Percentiles rank a stretch among this genome's conserved stretches.
These are phyloP conservation scores for Malus fusca DNA, from an alignment of 306 rosid genomes.

Conservation along the genomic window DNA sequence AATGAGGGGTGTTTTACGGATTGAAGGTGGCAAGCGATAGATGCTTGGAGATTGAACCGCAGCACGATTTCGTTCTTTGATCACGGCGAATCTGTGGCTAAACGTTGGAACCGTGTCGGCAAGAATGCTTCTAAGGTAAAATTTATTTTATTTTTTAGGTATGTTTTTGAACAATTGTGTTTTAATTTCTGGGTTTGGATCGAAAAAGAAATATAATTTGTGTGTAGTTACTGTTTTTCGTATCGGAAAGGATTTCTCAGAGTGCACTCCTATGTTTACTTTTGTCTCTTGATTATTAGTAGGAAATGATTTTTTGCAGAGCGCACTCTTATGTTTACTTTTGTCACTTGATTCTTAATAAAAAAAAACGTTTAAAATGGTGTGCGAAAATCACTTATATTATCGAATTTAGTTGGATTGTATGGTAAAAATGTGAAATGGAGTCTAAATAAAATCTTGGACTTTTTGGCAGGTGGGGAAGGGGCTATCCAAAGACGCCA, in stretches of 20 bases:
- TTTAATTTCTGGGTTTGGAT: neutral
- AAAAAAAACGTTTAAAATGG: no score
- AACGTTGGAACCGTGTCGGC: conserved; percentile 61
- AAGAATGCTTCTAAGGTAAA: conserved; percentile 82
- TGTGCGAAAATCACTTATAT: no score
- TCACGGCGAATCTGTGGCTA: conserved; percentile 46
- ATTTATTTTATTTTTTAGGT: neutral
- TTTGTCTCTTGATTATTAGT: no score
- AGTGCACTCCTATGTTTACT: no score
- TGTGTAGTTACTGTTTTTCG: neutral
- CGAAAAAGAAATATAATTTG: neutral
- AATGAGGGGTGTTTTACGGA: conserved; percentile 1
- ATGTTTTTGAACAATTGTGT: neutral
- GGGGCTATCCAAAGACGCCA: conserved; percentile 73
- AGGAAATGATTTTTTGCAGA: no score
- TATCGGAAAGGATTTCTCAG: neutral
- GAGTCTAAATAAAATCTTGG: neutral
- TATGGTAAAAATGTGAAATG: neutral
- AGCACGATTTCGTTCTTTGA: conserved; percentile 86
- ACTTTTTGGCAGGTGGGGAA: conserved; percentile 70
- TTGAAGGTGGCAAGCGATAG: conserved; percentile 85
- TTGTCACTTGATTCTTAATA: no score
- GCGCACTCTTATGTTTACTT: no score
- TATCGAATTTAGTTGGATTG: neutral
- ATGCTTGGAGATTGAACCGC: conserved; percentile 51